Base-by-base conservation (phyloP, 106 monocot species). In the Gastrodia elata region DNA sequence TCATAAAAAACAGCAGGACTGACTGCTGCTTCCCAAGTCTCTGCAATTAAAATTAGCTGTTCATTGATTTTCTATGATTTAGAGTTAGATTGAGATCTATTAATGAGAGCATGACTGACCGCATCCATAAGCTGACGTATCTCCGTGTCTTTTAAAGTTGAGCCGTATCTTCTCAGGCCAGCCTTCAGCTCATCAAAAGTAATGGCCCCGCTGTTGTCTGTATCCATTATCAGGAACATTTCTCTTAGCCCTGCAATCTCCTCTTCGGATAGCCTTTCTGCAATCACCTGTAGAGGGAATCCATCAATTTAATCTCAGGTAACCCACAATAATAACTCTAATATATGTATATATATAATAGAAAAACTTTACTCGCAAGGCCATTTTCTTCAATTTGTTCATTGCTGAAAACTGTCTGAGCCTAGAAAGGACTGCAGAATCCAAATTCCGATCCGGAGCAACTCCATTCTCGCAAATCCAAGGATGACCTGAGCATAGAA, bases 371-470 rank as follows among this genome's bases (percentile, higher is more conserved):
- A 79, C 86, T 69, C 83, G 73, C 71, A 86, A 68, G 59, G 86
- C 83, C 86, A 86, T 83, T 67, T 86, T 86, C 73, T 83, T 87
- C 39, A 87, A 71, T 52, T 81, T 83, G 42, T 87, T 87, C 81
- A 81, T 84, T 39, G 73, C 83, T 58, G 87, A 83, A 39, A 84
- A 87, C 33, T 83, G 80, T 49, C 81, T 83, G 74, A 81, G 81
- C 10, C 81, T 81, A 76, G 83, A 87, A 18, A 87, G 73, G 11
- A 84, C 79, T 35, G 86, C 86, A 20, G 86, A 80, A 72, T 86
- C 80, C 33, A 86, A 65, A 18, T 82, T 73, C 27, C 83, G 79
- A 14, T 86, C 86, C 73, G 86, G 80, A 73, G 86, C 83, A 71
- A 86, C 86, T 83, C 83, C 86, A 71, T 86, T 76, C 26, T 80